phyloP scores from a whole-genome alignment of 495 filamentous ascomycete species.

The Lentithecium fluviatile region DNA sequence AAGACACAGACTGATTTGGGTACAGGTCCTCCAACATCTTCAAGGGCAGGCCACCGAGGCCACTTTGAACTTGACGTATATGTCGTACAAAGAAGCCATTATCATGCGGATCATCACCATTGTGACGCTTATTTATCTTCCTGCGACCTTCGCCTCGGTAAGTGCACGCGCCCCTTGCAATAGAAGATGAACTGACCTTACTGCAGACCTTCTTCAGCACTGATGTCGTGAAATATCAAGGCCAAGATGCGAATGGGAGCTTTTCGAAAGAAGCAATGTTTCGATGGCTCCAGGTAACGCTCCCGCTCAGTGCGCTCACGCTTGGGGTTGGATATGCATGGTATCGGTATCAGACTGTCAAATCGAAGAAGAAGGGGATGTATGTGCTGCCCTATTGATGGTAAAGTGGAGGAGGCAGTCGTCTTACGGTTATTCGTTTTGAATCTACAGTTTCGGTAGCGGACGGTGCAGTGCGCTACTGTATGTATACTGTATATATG shows the following conservation, averaged over 20 bases:
- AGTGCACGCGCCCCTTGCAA: conserved; percentile 4
- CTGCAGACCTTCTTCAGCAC: conserved; percentile 50
- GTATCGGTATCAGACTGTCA: conserved; percentile 6
- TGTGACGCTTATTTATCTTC: conserved; percentile 48
- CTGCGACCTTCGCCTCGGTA: conserved; percentile 51
- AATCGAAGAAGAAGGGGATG: conserved; percentile 7
- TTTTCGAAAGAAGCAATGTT: conserved; percentile 45
- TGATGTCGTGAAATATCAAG: conserved; percentile 49
- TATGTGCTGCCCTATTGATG: conserved; percentile 3
- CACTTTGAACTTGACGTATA: conserved; percentile 41
- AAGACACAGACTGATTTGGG: neutral
- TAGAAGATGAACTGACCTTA: conserved; percentile 11
- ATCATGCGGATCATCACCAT: conserved; percentile 47
- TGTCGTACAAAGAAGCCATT: conserved; percentile 46
- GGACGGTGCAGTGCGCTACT: too few relatives aligned
- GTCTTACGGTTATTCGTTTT: neutral
- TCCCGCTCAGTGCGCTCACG: conserved; percentile 45
- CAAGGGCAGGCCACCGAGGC: conserved; percentile 42
- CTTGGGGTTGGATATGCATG: conserved; percentile 13
- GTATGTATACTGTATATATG: too few relatives aligned
- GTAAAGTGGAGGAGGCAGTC: neutral
- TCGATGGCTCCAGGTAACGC: conserved; percentile 48
- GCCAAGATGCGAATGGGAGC: conserved; percentile 31
- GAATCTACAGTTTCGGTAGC: too few relatives aligned
- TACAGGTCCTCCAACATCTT: conserved; percentile 42